These are phyloP conservation scores for Sarcocystis neurona DNA, from an alignment of 169 alveolate genomes.

Conservation along the genomic window DNA sequence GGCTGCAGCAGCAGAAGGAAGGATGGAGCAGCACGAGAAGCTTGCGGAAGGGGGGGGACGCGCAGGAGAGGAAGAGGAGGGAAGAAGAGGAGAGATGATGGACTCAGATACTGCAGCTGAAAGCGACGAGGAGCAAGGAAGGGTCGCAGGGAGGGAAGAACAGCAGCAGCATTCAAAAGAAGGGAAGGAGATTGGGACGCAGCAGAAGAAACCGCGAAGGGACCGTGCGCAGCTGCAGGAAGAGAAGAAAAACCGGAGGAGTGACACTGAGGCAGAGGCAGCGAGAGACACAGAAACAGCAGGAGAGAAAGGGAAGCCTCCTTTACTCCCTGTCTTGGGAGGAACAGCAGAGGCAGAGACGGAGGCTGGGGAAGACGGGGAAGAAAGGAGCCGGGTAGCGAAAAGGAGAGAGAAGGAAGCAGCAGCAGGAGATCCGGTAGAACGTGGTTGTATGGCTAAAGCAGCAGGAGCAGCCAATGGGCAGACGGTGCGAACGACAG, in stretches of 20 bases:
- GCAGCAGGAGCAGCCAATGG: too few species aligned
- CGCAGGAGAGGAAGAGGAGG: neutral
- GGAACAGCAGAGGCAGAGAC: neutral
- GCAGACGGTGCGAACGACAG: too few species aligned
- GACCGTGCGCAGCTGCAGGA: neutral
- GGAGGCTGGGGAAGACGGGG: too few species aligned
- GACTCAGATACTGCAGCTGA: neutral
- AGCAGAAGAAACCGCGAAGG: neutral
- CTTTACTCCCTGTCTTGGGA: neutral
- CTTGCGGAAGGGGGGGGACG: neutral
- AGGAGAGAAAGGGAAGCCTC: too few species aligned
- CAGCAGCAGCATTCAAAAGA: neutral
- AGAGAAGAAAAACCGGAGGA: neutral
- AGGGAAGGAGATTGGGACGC: neutral
- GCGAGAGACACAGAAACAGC: too few species aligned
- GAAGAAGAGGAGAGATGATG: neutral
- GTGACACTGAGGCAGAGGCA: neutral
- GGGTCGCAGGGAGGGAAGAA: neutral
- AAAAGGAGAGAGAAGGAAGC: too few species aligned
- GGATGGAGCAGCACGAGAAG: neutral
- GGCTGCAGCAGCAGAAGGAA: neutral
- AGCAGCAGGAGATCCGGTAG: too few species aligned
- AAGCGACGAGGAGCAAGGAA: neutral
- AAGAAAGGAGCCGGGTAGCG: too few species aligned
- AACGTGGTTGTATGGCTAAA: too few species aligned